phyloP scores from a whole-genome alignment of 768 basidiomycete genomes.

The Leccinum barrowsii region DNA sequence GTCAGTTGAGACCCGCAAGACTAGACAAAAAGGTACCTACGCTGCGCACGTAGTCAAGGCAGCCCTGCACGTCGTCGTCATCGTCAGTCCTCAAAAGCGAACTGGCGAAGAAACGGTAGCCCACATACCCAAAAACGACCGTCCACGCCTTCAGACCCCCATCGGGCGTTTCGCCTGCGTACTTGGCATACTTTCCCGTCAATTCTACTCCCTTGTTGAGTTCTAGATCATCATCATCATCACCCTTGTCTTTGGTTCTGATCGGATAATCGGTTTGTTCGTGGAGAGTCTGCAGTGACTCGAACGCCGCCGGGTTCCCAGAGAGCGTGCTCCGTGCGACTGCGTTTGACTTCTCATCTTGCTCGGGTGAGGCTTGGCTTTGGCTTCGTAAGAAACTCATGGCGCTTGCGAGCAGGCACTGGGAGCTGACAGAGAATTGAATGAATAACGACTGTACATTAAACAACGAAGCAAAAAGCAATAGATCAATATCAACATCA shows the following conservation, averaged over 20 bases:
- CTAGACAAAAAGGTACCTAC: constrained; percentile 21
- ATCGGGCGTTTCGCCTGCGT: constrained; percentile 25
- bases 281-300: constrained; percentile 6
- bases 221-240: constrained; percentile 4
- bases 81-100: background rate
- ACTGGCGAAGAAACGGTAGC: background rate
- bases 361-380: background rate
- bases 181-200: constrained; percentile 15
- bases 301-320: background rate
- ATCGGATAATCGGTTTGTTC: background rate
- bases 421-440: too few species aligned
- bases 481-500: background rate
- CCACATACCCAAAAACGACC: constrained; percentile 27
- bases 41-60: constrained; percentile 37
- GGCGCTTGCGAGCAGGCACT: background rate
- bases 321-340: background rate
- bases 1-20: background rate
- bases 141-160: constrained; percentile 32
- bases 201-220: background rate
- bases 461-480: background rate
- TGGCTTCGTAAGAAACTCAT: constrained; percentile 3
- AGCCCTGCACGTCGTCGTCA: constrained; percentile 6
- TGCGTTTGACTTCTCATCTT: background rate
- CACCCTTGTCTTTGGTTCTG: background rate
- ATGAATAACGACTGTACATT: background rate